Evolutionary conservation across 1,284 basidiomycete genomes (phyloP).

Genomic region (Tylopilus sp.): DNA sequence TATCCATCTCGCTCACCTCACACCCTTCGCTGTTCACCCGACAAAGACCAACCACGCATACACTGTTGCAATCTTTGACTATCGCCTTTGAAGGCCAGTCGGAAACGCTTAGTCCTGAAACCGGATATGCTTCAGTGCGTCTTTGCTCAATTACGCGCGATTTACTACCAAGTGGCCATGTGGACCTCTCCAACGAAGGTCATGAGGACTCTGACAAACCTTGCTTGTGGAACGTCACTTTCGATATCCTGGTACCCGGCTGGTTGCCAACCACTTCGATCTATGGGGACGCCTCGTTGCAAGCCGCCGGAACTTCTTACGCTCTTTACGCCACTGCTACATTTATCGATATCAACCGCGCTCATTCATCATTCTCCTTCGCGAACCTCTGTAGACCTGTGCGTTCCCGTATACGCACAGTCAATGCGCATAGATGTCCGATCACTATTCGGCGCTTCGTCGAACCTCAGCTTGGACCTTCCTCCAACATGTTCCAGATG

Average conservation of each 20-base stretch:
- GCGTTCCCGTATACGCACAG: constrained; percentile 38
- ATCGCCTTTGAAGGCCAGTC: constrained; percentile 76
- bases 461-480: constrained; percentile 35
- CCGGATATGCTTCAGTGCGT: constrained; percentile 60
- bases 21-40: constrained; percentile 49
- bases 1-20: constrained; percentile 55
- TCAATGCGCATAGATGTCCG: constrained; percentile 34
- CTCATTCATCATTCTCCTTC: constrained; percentile 39
- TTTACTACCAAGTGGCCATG: constrained; percentile 46
- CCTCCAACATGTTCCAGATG: constrained; percentile 23
- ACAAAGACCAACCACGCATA: constrained; percentile 40
- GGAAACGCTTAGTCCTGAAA: constrained; percentile 54
- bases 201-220: constrained; percentile 49
- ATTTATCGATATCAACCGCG: constrained; percentile 46
- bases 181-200: constrained; percentile 62
- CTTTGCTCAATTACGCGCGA: constrained; percentile 65
- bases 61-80: constrained; percentile 61
- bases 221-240: constrained; percentile 66
- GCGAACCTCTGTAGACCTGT: constrained; percentile 48
- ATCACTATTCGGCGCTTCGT: constrained; percentile 48
- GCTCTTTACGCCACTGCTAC: constrained; percentile 64
- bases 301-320: constrained; percentile 57
- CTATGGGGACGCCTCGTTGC: constrained; percentile 40
- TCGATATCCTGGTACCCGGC: constrained; percentile 69
- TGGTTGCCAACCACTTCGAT: constrained; percentile 65